These are phyloP conservation scores for Colletotrichum graminicola DNA, from an alignment of 2,329 filamentous ascomycete species.

Conservation along the genomic window DNA sequence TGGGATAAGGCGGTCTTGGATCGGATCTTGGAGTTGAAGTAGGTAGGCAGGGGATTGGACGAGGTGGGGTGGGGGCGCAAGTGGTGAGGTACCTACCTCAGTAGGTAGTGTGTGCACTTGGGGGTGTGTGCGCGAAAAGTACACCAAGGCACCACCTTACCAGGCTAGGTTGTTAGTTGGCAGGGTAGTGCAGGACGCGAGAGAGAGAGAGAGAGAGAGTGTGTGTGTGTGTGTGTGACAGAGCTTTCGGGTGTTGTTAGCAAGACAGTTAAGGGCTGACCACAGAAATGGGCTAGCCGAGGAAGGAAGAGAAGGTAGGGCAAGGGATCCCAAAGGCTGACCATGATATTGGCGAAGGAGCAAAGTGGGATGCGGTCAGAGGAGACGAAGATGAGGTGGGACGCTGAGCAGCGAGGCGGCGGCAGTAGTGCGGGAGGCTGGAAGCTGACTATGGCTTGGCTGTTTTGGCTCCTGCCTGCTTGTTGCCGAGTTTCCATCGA, in stretches of 20 bases:
- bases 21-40: slow-evolving; percentile 22
- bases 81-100: neutral
- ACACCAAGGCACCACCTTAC: neutral
- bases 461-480: slow-evolving; percentile 2
- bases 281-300: neutral
- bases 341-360: slow-evolving; percentile 1
- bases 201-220: neutral
- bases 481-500: slow-evolving; percentile 20
- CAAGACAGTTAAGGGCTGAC: slow-evolving; percentile 14
- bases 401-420: slow-evolving; percentile 10
- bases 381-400: neutral
- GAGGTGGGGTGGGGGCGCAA: slow-evolving; percentile 10
- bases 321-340: slow-evolving; percentile 1
- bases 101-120: neutral
- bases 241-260: neutral
- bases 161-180: neutral
- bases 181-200: no score
- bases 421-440: slow-evolving; percentile 1
- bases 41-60: slow-evolving; percentile 14
- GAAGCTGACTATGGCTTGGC: slow-evolving; percentile 17
- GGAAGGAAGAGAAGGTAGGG: slow-evolving; percentile 9
- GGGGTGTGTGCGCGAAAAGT: slow-evolving; percentile 16
- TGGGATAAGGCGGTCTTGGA: slow-evolving; percentile 33
- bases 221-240: no score
- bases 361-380: slow-evolving; percentile 11